Evolutionary conservation across 352 stramenopile genomes (phyloP), one percentile per base, ranked within the genome.

Genomic region (Globisporangium abappressorium): DNA sequence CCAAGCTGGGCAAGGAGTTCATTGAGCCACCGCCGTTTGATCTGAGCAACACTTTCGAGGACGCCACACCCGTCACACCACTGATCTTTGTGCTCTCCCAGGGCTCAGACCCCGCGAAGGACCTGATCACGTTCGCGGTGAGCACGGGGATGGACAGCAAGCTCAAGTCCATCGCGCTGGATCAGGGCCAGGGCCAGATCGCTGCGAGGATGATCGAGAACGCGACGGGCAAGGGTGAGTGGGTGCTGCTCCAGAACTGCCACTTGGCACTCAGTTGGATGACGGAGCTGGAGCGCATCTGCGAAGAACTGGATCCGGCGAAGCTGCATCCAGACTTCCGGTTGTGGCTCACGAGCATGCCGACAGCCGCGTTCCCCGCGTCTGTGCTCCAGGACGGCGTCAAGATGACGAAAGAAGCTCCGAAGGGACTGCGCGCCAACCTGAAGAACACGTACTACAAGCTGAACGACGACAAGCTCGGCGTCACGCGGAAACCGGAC

Each of bases 361-460:
- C 73, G 33, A 98, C 79, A 43, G 91, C 75, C 60, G 84, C 70
- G 56, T 96, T 96, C 71, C 96, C 96, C 0, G 93, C 97, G 0
- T 92, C 90, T 0, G 93, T 99, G 24, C 84, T 99, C 8, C 96
- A 99, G 72, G 96, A 97, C 59, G 90, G 94, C 11, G 93, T 99
- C 7, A 99, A 99, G 72, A 98, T 99, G 92, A 99, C 96, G 2
- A 98, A 98, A 64, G 96, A 99, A 65, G 93, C 96, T 0, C 96
- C 96, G 0, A 98, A 98, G 60, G 96, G 96, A 0, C 69, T 98
- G 57, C 84, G 91, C 20, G 93, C 95, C 0, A 98, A 98, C 76
- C 71, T 98, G 28, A 96, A 95, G 38, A 96, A 94, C 70, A 95
- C 92, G 30, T 98, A 98, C 68, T 97, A 95, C 76, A 98, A 98